A percentile compares a stretch with the other conserved stretches of the same genome.
Evolutionary conservation across 2,329 filamentous ascomycete genomes (phyloP).

Genomic region (Fusarium lyarnte): DNA sequence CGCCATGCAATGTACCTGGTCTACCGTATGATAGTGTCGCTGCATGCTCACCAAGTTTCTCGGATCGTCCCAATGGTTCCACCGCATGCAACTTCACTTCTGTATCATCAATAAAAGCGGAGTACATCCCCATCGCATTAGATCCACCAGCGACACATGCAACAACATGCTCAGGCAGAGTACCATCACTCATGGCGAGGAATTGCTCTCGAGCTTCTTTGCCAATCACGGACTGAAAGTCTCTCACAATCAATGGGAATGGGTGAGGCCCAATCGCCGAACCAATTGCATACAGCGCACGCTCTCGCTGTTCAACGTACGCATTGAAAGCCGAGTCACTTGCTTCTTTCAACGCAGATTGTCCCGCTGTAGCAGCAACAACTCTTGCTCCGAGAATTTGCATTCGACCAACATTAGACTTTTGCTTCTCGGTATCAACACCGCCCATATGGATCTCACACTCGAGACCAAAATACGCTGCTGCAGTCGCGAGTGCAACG

Average conservation of each 20-base stretch:
- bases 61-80: neutral
- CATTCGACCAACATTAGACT: constrained; percentile 10
- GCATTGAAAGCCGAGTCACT: constrained; percentile 8
- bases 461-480: neutral
- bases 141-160: constrained; percentile 15
- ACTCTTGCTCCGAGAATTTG: neutral
- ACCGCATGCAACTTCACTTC: neutral
- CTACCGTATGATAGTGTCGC: constrained; percentile 1
- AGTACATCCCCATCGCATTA: constrained; percentile 4
- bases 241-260: constrained; percentile 1
- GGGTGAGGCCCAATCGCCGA: constrained; percentile 10
- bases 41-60: neutral
- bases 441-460: constrained; percentile 11
- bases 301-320: neutral
- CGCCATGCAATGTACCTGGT: constrained; percentile 1
- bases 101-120: neutral
- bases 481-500: constrained; percentile 9
- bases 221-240: constrained; percentile 12
- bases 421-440: constrained; percentile 3
- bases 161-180: neutral
- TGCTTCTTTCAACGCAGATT: constrained; percentile 10
- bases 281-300: constrained; percentile 3
- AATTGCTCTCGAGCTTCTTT: constrained; percentile 4
- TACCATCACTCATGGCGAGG: neutral
- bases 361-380: neutral